Percentiles rank a stretch among this genome's conserved stretches.
Evolutionary conservation across 768 basidiomycete genomes (phyloP).

Genomic region (Rhizopogon vinicolor): DNA sequence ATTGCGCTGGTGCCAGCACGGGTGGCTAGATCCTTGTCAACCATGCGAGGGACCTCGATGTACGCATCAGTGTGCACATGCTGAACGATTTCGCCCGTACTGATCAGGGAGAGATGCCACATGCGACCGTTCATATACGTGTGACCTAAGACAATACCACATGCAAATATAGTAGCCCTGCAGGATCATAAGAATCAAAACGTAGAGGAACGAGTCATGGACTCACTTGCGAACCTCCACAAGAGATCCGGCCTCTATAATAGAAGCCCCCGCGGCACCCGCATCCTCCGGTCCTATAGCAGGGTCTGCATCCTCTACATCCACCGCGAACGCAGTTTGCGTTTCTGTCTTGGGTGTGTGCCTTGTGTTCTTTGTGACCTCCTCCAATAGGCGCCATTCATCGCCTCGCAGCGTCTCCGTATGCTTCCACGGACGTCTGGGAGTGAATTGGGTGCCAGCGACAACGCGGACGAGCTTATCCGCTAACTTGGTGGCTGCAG

Average conservation of each 20-base stretch:
- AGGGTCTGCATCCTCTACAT: conserved; percentile 11
- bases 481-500: conserved; percentile 14
- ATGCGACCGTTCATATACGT: conserved; percentile 27
- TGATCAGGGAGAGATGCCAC: conserved; percentile 24
- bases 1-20: conserved; percentile 40
- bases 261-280: conserved; percentile 5
- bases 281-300: conserved; percentile 7
- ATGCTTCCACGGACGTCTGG: conserved; percentile 32
- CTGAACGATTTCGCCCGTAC: conserved; percentile 47
- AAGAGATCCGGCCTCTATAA: conserved; percentile 41
- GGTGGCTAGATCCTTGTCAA: conserved; percentile 37
- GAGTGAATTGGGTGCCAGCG: conserved; percentile 18
- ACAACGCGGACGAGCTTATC: conserved; percentile 31
- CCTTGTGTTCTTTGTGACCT: conserved; percentile 3
- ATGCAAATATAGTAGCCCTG: conserved; percentile 16
- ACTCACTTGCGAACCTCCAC: conserved; percentile 49
- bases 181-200: conserved; percentile 6
- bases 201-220: too few species aligned
- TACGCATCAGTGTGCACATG: conserved; percentile 50
- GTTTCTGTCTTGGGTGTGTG: conserved; percentile 4
- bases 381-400: conserved; percentile 32
- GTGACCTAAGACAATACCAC: conserved; percentile 24
- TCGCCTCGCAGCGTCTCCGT: conserved; percentile 31
- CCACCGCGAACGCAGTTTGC: conserved; percentile 19
- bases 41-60: conserved; percentile 57